phyloP scores from a whole-genome alignment of 2,329 filamentous ascomycete species.

The Colletotrichum sp. region DNA sequence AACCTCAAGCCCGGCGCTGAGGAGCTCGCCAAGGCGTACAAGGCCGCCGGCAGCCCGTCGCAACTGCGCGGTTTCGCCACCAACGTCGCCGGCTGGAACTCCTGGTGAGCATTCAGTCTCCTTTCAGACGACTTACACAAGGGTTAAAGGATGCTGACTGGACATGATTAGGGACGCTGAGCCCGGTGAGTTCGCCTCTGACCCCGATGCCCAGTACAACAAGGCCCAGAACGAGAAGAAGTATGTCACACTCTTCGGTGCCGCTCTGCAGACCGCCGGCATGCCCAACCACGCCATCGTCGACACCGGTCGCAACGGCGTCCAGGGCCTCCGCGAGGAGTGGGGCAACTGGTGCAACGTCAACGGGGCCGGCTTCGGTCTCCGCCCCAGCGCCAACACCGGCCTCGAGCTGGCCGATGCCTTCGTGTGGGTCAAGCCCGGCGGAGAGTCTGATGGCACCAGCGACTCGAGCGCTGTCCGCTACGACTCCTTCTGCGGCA shows the following conservation, averaged over 20 bases:
- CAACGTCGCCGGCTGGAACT: constrained; percentile 46
- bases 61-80: constrained; percentile 43
- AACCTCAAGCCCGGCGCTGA: constrained; percentile 50
- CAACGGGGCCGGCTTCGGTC: constrained; percentile 64
- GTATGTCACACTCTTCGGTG: constrained; percentile 45
- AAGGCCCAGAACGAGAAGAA: constrained; percentile 46
- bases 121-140: background rate
- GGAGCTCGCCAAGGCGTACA: constrained; percentile 44
- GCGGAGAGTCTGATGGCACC: constrained; percentile 55
- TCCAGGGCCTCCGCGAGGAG: constrained; percentile 44
- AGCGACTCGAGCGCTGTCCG: constrained; percentile 36
- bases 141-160: background rate
- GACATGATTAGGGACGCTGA: constrained; percentile 27
- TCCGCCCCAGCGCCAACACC: constrained; percentile 61
- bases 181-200: constrained; percentile 44
- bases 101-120: constrained; percentile 28
- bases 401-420: constrained; percentile 62
- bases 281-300: constrained; percentile 48
- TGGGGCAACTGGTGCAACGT: constrained; percentile 67
- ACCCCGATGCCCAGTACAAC: constrained; percentile 46
- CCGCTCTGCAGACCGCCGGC: constrained; percentile 39
- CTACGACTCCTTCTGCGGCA: constrained; percentile 43
- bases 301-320: constrained; percentile 45
- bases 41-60: constrained; percentile 38
- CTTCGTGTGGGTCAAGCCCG: constrained; percentile 72